Evolutionary conservation across 75 land plant species (phyloP).

Genomic region (Pinus tabuliformis): DNA sequence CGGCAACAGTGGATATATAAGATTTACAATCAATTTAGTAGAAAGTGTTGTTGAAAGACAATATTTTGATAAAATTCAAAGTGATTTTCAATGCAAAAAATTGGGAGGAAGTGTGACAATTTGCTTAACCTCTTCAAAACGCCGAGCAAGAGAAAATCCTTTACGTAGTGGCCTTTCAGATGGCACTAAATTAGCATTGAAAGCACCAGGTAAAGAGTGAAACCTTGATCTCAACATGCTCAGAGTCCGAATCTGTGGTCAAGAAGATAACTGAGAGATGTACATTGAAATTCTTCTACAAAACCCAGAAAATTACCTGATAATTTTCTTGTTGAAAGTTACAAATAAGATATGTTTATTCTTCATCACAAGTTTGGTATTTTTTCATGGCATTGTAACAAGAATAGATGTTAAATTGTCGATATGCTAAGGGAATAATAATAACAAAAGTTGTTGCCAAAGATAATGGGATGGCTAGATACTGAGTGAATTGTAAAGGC

Average conservation of each 20-base stretch:
- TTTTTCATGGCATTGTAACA: not conserved
- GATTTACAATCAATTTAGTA: not conserved
- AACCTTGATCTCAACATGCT: conserved; percentile 97
- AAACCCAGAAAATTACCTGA: not conserved
- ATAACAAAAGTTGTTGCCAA: too few relatives aligned
- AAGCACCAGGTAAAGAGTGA: conserved; percentile 89
- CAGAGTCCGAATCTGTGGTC: conserved; percentile 79
- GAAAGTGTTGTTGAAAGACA: too few relatives aligned
- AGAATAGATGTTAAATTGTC: not conserved
- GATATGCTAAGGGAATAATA: not conserved
- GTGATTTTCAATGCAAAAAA: too few relatives aligned
- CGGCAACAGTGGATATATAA: not conserved
- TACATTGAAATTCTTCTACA: not conserved
- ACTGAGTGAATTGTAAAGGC: too few relatives aligned
- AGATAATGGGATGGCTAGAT: too few relatives aligned
- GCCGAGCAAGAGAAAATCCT: conserved; percentile 68
- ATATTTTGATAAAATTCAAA: too few relatives aligned
- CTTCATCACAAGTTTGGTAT: not conserved
- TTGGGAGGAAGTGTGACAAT: not conserved
- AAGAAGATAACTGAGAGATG: not conserved
- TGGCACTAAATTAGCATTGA: conserved; percentile 83
- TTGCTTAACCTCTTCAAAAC: conserved; percentile 63
- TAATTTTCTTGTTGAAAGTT: too few relatives aligned
- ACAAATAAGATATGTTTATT: too few relatives aligned
- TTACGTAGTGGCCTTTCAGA: conserved; percentile 51